Conservation (phyloP, 1,284 basidiomycete genomes). For the Laetiporus sulphureus region DNA sequence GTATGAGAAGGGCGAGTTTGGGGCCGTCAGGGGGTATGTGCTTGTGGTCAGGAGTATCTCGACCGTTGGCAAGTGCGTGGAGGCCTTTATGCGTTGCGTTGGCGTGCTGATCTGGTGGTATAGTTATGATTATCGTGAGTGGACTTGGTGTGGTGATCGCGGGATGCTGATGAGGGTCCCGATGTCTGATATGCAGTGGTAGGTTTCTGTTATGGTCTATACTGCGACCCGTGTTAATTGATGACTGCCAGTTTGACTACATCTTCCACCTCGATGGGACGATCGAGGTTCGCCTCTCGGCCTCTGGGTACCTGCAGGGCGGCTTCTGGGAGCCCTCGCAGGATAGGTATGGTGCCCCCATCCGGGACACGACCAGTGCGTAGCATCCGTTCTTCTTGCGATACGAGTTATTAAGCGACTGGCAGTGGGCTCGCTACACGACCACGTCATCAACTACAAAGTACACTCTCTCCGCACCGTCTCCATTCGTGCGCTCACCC, state of each 20-base stretch:
- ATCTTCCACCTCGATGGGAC: constrained; percentile 62
- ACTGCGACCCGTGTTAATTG: no score
- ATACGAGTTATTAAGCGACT: constrained; percentile 2
- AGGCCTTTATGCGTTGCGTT: constrained; percentile 1
- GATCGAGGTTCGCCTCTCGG: constrained; percentile 57
- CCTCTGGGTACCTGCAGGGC: constrained; percentile 64
- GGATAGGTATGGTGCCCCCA: constrained; percentile 46
- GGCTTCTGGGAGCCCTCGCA: constrained; percentile 48
- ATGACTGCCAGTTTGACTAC: constrained; percentile 58
- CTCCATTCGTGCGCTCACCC: no score
- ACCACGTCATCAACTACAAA: constrained; percentile 66
- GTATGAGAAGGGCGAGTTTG: constrained; percentile 43
- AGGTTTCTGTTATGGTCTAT: no score
- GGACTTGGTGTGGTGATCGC: no score
- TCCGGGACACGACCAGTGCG: constrained; percentile 47
- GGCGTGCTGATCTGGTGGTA: constrained; percentile 1
- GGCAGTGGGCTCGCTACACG: constrained; percentile 60
- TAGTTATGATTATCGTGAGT: constrained; percentile 52
- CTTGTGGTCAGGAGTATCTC: constrained; percentile 49
- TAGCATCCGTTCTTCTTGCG: constrained; percentile 11
- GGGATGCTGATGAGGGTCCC: no score
- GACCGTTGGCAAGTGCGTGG: constrained; percentile 56
- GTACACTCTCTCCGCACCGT: no score
- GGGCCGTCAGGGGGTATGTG: constrained; percentile 53
- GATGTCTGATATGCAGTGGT: no score